Evolutionary conservation across 164 flowering plant genomes (phyloP), one percentile per base, ranked within the genome.

Genomic region (Pachysandra terminalis): DNA sequence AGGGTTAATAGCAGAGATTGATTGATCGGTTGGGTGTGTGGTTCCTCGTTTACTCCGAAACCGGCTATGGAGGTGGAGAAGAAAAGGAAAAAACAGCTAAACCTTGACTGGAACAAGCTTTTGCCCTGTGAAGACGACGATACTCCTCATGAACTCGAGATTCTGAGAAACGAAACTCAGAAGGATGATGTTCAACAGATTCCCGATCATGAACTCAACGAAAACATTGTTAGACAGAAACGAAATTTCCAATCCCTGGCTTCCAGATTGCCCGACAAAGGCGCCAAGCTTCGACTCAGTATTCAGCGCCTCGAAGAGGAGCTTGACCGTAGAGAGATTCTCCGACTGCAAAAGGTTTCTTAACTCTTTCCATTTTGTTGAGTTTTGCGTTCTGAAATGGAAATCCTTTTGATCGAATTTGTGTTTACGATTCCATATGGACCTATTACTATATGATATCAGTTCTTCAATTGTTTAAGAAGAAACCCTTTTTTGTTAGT

Each of bases 251-350:
- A 35, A 0, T 22, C 0, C 0, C 0, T 63, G 0, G 9, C 59
- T n/a, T 26, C 13, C 27, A 66, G 2, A 32, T 77, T 85, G 74
- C 71, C 77, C 15, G 89, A 85, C 61, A 73, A 71, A 17, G 89
- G 89, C 14, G 78, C 48, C 25, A 83, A 79, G 72, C 65, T 81
- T 37, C 75, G 52, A 19, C 59, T 10, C 19, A 23, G 1, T 21
- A 55, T 81, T 40, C 56, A 73, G 69, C 41, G 51, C 2, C 48
- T 73, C 19, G 77, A 77, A 53, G 82, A 71, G 3, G 86, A 85
- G 67, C 27, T 9, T 56, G 78, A 83, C 24, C 71, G 81, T 8
- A 64, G 86, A 48, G 74, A 61, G 15, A 72, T 53, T 0, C 53
- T 26, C 19, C 59, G 74, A 32, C 22, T 41, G 16, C 51, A 61